phyloP scores from a whole-genome alignment of 768 basidiomycete species.

The Sporobolomyces roseus region DNA sequence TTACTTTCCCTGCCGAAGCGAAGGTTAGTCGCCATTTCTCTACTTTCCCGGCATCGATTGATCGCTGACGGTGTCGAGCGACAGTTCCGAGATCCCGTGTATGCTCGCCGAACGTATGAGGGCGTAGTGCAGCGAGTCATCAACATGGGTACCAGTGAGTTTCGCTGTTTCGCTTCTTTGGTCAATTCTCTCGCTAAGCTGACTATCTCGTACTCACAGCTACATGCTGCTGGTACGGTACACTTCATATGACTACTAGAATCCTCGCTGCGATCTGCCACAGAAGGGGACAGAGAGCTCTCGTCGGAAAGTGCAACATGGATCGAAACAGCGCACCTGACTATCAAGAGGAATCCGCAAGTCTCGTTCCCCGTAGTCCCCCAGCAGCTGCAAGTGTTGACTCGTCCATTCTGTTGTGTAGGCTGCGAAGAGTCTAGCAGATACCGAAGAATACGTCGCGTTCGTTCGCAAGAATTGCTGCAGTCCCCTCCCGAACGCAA shows the following conservation, averaged over 20 bases:
- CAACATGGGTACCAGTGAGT: slow-evolving; percentile 20
- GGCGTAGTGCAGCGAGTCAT: slow-evolving; percentile 61
- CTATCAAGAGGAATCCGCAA: slow-evolving; percentile 47
- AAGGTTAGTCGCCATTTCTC: slow-evolving; percentile 46
- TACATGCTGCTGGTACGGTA: slow-evolving; percentile 87
- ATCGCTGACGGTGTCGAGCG: too few relatives aligned
- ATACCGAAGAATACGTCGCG: slow-evolving; percentile 63
- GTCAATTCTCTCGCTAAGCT: background rate
- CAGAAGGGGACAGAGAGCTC: slow-evolving; percentile 54
- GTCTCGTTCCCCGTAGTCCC: background rate
- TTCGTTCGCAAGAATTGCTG: slow-evolving; percentile 58
- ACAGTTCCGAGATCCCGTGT: slow-evolving; percentile 61
- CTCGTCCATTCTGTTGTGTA: background rate
- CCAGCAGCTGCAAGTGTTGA: background rate
- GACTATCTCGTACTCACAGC: slow-evolving; percentile 53
- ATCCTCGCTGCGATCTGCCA: slow-evolving; percentile 71
- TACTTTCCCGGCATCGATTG: too few relatives aligned
- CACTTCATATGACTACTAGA: slow-evolving; percentile 74
- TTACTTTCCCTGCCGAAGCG: slow-evolving; percentile 84
- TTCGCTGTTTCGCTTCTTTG: background rate
- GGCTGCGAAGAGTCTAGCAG: slow-evolving; percentile 49
- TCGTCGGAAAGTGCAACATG: slow-evolving; percentile 80
- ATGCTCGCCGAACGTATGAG: slow-evolving; percentile 66
- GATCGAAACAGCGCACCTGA: slow-evolving; percentile 73
- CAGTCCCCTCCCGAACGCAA: background rate